A percentile compares a stretch with the other conserved stretches of the same genome.
Conservation (phyloP, 306 rosid species). For the Nissolia schottii region DNA sequence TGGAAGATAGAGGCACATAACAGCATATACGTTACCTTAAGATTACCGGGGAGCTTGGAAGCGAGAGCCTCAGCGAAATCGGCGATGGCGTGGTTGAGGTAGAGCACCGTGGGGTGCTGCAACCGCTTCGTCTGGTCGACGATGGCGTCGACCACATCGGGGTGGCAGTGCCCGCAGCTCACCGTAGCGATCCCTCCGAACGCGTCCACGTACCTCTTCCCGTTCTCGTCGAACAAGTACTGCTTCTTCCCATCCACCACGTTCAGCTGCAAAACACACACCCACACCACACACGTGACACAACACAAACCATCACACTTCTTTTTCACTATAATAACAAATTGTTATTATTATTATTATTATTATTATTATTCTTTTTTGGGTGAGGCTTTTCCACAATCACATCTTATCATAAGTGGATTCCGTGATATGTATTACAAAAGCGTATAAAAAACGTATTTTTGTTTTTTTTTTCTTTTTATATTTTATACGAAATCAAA, state of each 20-base stretch:
- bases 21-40: too few species aligned
- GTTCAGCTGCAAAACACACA: slow-evolving; percentile 64
- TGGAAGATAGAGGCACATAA: too few species aligned
- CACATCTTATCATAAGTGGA: too few species aligned
- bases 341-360: too few species aligned
- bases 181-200: slow-evolving; percentile 91
- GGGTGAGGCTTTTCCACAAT: too few species aligned
- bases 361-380: too few species aligned
- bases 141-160: slow-evolving; percentile 73
- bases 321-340: too few species aligned
- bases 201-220: slow-evolving; percentile 69
- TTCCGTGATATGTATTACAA: too few species aligned
- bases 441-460: too few species aligned
- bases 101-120: slow-evolving; percentile 78
- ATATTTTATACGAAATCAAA: too few species aligned
- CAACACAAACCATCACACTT: background rate
- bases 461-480: too few species aligned
- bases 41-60: slow-evolving; percentile 64
- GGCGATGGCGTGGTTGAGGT: slow-evolving; percentile 62
- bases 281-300: background rate
- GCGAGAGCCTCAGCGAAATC: slow-evolving; percentile 83
- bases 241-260: slow-evolving; percentile 73
- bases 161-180: slow-evolving; percentile 90
- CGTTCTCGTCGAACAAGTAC: slow-evolving; percentile 74
- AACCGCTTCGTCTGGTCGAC: slow-evolving; percentile 57